Conservation (phyloP, 2,329 filamentous ascomycete genomes). For the Microdochium bolleyi region DNA sequence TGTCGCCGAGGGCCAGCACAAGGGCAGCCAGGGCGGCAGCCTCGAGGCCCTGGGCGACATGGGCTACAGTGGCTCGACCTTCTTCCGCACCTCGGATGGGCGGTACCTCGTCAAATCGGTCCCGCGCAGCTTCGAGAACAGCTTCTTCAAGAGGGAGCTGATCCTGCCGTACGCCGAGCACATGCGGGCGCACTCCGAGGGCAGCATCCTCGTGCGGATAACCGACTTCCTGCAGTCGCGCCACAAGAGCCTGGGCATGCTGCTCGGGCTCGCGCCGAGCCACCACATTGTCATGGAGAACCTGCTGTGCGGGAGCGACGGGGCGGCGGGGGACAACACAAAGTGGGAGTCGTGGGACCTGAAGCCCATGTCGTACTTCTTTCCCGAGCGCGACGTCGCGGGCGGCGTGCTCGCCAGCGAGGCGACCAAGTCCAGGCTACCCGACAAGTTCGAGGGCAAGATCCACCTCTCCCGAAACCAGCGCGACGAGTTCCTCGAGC, state of each 20-base stretch:
- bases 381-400: slow-evolving; percentile 64
- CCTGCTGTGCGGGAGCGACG: slow-evolving; percentile 52
- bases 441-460: slow-evolving; percentile 61
- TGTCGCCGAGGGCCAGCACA: slow-evolving; percentile 26
- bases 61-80: slow-evolving; percentile 69
- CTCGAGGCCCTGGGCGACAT: slow-evolving; percentile 57
- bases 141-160: slow-evolving; percentile 61
- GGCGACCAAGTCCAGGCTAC: slow-evolving; percentile 56
- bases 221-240: slow-evolving; percentile 58
- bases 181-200: slow-evolving; percentile 46
- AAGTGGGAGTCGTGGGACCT: slow-evolving; percentile 68
- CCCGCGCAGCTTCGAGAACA: slow-evolving; percentile 60
- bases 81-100: slow-evolving; percentile 60
- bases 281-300: slow-evolving; percentile 79
- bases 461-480: slow-evolving; percentile 47
- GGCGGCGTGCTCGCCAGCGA: slow-evolving; percentile 55
- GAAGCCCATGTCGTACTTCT: slow-evolving; percentile 69
- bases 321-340: slow-evolving; percentile 23
- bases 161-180: slow-evolving; percentile 57
- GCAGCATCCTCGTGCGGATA: slow-evolving; percentile 61
- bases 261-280: slow-evolving; percentile 53
- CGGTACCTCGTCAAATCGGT: slow-evolving; percentile 66
- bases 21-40: slow-evolving; percentile 18
- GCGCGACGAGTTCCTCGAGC: slow-evolving; percentile 45
- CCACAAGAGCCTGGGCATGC: slow-evolving; percentile 47